Percentiles rank a stretch among this genome's conserved stretches.
These are phyloP conservation scores for Cicer bijugum DNA, from an alignment of 306 rosid species.

Conservation along the genomic window DNA sequence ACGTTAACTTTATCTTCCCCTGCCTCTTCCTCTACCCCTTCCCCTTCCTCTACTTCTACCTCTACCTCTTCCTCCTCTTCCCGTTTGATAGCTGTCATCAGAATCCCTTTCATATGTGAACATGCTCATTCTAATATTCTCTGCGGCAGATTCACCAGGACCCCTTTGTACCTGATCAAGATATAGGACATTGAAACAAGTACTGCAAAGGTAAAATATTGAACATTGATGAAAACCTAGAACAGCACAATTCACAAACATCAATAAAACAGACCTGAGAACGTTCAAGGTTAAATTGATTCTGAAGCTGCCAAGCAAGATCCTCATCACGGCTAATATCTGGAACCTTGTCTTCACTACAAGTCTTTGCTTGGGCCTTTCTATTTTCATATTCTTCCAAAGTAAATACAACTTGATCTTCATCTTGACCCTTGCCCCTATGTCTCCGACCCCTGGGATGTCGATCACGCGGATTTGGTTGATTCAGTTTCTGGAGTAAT, in stretches of 20 bases:
- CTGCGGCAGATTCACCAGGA: conserved; percentile 53
- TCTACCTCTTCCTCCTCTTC: conserved; percentile 47
- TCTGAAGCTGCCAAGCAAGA: conserved; percentile 89
- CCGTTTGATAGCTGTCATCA: conserved; percentile 47
- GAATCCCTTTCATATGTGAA: conserved; percentile 65
- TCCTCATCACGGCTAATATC: conserved; percentile 60
- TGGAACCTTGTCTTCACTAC: conserved; percentile 28
- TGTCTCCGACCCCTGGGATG: conserved; percentile 51
- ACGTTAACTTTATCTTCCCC: conserved; percentile 44
- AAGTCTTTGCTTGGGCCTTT: conserved; percentile 59
- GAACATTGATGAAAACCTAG: conserved; percentile 3
- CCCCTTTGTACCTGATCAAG: conserved; percentile 56
- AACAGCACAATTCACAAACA: conserved; percentile 12
- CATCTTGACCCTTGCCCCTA: conserved; percentile 70
- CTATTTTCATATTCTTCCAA: conserved; percentile 74
- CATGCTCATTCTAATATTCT: conserved; percentile 77
- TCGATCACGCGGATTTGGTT: conserved; percentile 53
- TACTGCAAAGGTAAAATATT: not conserved
- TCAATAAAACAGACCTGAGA: conserved; percentile 56
- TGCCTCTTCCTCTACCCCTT: conserved; percentile 42
- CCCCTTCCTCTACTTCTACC: conserved; percentile 49
- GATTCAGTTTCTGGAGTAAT: conserved; percentile 73
- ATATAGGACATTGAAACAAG: conserved; percentile 30
- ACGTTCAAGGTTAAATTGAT: conserved; percentile 71
- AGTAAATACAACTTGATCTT: conserved; percentile 63